Base-by-base conservation (phyloP, 1,139 yeast genomes). In the Zygosaccharomyces pseudobailii region DNA sequence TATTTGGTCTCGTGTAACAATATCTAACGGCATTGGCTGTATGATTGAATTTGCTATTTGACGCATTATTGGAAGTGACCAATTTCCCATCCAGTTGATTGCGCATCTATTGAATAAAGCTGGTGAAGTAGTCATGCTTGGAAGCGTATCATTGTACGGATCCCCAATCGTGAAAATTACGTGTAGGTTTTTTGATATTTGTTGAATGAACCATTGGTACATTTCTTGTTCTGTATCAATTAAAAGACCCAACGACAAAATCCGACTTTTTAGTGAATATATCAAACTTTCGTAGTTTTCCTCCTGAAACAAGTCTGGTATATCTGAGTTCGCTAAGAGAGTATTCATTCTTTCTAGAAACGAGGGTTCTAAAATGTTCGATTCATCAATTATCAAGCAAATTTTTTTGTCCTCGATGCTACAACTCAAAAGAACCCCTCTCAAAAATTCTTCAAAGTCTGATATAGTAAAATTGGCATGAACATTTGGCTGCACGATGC, bases 301-400 rank as follows among this genome's bases (percentile, higher is more conserved):
- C 0, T 82, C 92, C 54, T 81, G 88, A 64, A 87, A 92, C 20
- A 92, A 70, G 2, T 96, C 97, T 0, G 97, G 97, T 22, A 89
- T 78, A 57, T 90, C 97, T 0, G 96, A 87, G 63, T 90, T 92
- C 0, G 97, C 97, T 31, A 92, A 71, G 25, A 92, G 70, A 0
- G 95, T 87, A 58, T 92, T 92, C 95, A 92, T 88, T 51, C 96
- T 72, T 65, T 92, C 98, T 28, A 92, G 69, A 59, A 90, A 90
- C 0, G 95, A 74, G 0, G 95, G 74, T 41, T 87, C 94, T 42
- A 83, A 62, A 46, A 89, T 79, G 40, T 84, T 79, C 0, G 95
- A 79, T 57, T 92, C 97, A 59, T 89, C 96, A 22, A 92, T 74
- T 19, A 90, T 70, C 48, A 88, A 79, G 57, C 96, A 87, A 0